Conservation (phyloP, 2,329 filamentous ascomycete species). For the Botrytis paeoniae region DNA sequence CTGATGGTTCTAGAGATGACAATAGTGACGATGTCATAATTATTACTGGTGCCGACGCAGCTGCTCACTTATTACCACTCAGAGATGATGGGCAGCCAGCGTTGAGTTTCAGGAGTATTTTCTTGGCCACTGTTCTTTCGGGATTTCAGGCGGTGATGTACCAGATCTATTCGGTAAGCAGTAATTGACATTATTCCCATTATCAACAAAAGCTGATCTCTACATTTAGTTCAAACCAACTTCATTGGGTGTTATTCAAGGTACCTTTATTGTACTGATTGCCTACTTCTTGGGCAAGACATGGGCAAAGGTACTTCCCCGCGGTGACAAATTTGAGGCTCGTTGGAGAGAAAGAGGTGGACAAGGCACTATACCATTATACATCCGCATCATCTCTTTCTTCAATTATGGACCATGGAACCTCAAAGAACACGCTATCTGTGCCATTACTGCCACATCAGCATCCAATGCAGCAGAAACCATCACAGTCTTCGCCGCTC, state of each 20-base stretch:
- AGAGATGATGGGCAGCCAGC: slow-evolving; percentile 52
- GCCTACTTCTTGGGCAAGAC: slow-evolving; percentile 53
- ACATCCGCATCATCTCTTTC: slow-evolving; percentile 44
- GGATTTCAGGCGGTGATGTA: slow-evolving; percentile 54
- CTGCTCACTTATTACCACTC: slow-evolving; percentile 48
- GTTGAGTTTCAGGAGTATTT: slow-evolving; percentile 52
- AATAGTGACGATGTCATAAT: slow-evolving; percentile 46
- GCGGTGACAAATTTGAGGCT: slow-evolving; percentile 49
- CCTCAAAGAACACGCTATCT: slow-evolving; percentile 55
- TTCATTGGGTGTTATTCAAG: slow-evolving; percentile 43
- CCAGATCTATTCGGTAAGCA: slow-evolving; percentile 51
- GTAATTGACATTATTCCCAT: background rate
- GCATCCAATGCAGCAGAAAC: slow-evolving; percentile 48
- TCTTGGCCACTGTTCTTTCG: slow-evolving; percentile 49
- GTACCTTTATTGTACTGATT: slow-evolving; percentile 56
- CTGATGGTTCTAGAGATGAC: slow-evolving; percentile 37
- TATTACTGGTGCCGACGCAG: slow-evolving; percentile 50
- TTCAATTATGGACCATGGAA: slow-evolving; percentile 52
- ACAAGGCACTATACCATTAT: slow-evolving; percentile 43
- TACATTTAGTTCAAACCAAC: slow-evolving; percentile 51
- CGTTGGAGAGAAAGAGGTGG: slow-evolving; percentile 46
- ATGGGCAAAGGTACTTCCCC: slow-evolving; percentile 48
- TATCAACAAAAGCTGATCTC: background rate
- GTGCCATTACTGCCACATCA: slow-evolving; percentile 52
- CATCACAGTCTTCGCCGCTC: slow-evolving; percentile 45